Evolutionary conservation across 1,284 basidiomycete genomes (phyloP).

Genomic region (Papiliotrema terrestris): DNA sequence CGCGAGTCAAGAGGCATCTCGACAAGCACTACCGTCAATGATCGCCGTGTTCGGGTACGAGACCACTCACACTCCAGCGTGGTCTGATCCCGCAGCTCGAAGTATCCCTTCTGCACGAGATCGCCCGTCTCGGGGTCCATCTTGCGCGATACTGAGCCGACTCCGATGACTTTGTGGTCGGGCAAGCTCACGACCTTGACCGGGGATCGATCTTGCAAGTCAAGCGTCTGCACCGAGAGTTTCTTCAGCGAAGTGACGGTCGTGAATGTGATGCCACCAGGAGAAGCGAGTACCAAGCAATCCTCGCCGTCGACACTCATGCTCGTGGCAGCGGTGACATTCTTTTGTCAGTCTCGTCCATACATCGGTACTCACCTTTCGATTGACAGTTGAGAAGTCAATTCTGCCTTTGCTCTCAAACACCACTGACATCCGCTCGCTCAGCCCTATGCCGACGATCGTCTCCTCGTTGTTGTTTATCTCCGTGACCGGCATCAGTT

Average conservation of each 20-base stretch:
- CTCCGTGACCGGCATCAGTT: conserved; percentile 7
- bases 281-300: conserved; percentile 60
- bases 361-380: conserved; percentile 58
- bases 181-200: conserved; percentile 61
- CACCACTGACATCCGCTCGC: conserved; percentile 40
- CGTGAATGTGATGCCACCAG: conserved; percentile 61
- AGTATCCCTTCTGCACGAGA: conserved; percentile 55
- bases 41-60: not conserved
- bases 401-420: conserved; percentile 66
- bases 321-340: conserved; percentile 57
- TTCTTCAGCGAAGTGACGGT: conserved; percentile 68
- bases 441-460: conserved; percentile 35
- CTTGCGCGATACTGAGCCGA: conserved; percentile 57
- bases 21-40: conserved; percentile 21
- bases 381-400: conserved; percentile 65
- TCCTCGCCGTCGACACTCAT: conserved; percentile 53
- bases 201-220: conserved; percentile 65
- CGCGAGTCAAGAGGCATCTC: conserved; percentile 20
- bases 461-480: conserved; percentile 21
- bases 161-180: conserved; percentile 59
- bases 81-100: conserved; percentile 65
- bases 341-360: conserved; percentile 49
- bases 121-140: conserved; percentile 59
- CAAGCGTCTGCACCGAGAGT: conserved; percentile 73
- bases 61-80: conserved; percentile 60